Percentiles rank a stretch among this genome's conserved stretches.
phyloP scores from a whole-genome alignment of 1,284 basidiomycete genomes.

The Rhodotorula sp. region DNA sequence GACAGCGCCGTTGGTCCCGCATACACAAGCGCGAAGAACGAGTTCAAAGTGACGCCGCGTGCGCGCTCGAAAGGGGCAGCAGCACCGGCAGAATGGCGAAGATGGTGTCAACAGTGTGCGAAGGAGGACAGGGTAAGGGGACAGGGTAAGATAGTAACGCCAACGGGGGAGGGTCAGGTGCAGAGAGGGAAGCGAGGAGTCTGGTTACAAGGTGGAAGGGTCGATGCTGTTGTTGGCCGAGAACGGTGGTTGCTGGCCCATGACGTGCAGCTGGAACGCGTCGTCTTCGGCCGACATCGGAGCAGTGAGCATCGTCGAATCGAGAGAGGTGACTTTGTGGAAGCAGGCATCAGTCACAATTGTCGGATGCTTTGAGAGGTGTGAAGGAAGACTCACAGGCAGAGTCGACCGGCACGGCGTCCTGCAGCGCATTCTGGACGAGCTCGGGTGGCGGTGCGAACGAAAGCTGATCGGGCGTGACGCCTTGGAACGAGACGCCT shows the following conservation, averaged over 20 bases:
- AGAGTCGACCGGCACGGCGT: slow-evolving; percentile 18
- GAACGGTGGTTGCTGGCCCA: slow-evolving; percentile 28
- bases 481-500: slow-evolving; percentile 7
- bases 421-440: slow-evolving; percentile 29
- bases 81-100: too few relatives aligned
- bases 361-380: too few relatives aligned
- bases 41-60: too few relatives aligned
- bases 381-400: slow-evolving; percentile 7
- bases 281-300: slow-evolving; percentile 10
- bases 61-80: too few relatives aligned
- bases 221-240: slow-evolving; percentile 8
- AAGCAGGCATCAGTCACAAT: not conserved
- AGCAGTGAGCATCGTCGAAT: slow-evolving; percentile 10
- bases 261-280: slow-evolving; percentile 25
- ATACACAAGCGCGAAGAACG: too few relatives aligned
- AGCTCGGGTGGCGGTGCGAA: slow-evolving; percentile 32
- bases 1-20: too few relatives aligned
- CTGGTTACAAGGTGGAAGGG: slow-evolving; percentile 16
- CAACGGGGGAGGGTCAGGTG: not conserved
- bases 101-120: too few relatives aligned
- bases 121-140: not conserved
- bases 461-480: slow-evolving; percentile 23
- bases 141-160: not conserved
- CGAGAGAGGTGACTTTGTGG: slow-evolving; percentile 14
- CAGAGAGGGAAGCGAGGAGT: not conserved